Evolutionary conservation across 148 eudicot genomes (phyloP), one percentile per base, ranked within the genome.

Genomic region (Limonium bicolor): DNA sequence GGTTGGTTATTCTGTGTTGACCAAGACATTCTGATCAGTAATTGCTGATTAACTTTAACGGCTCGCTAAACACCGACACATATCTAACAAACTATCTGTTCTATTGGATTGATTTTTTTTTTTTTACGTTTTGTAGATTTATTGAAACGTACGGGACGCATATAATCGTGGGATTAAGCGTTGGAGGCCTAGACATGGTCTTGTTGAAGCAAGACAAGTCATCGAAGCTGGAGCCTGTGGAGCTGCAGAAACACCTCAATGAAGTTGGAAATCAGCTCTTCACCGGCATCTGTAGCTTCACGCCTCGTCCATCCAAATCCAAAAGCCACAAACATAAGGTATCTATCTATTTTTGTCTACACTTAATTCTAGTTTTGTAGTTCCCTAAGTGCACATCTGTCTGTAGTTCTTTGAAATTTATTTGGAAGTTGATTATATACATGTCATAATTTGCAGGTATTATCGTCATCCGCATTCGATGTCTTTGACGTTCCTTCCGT

Each of bases 61-160:
- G n/a, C n/a, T n/a, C n/a, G n/a, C n/a, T n/a, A n/a, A n/a, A n/a
- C n/a, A n/a, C n/a, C n/a, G n/a, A n/a, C n/a, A n/a, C n/a, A n/a
- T n/a, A n/a, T n/a, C n/a, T n/a, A n/a, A n/a, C n/a, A n/a, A n/a
- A n/a, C n/a, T n/a, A n/a, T n/a, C n/a, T n/a, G n/a, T n/a, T n/a
- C n/a, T n/a, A n/a, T n/a, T n/a, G n/a, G n/a, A n/a, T n/a, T n/a
- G n/a, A n/a, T n/a, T n/a, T n/a, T n/a, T n/a, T n/a, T n/a, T n/a
- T n/a, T n/a, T n/a, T n/a, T n/a, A n/a, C n/a, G n/a, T n/a, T 43
- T 2, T 40, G 33, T 79, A 86, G 96, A 61, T 86, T 86, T 46
- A 82, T 86, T 6, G 84, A 81, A 64, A 81, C 68, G 37, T 81
- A 72, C 60, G 93, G 96, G 27, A 86, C 96, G 15, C 96, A 86